Evolutionary conservation across 140 eudicot genomes (phyloP), one percentile per base, ranked within the genome.

Genomic region (Ambrosia hybrid): DNA sequence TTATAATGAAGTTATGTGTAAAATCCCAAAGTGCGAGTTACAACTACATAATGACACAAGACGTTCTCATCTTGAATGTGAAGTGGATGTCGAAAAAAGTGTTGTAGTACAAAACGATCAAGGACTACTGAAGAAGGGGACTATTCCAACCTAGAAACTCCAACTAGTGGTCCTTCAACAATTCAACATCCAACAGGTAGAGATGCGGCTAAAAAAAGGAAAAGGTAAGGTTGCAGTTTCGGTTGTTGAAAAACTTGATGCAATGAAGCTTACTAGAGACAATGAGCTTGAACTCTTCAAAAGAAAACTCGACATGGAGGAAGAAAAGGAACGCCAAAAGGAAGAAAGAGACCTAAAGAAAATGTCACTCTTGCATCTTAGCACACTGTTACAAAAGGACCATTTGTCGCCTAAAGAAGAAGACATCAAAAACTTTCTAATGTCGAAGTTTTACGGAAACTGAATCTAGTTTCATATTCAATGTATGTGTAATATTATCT

Each of bases 101-200:
- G 51, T 51, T 51, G 60, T 3, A 70, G 38, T 15, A 36, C 65
- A 12, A 70, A 70, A 70, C 53, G 53, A 41, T 53, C 65, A 9
- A 36, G 65, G 51, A 70, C 75, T 70, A 55, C 51, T 5, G 65
- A 70, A 70, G 52, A 70, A 34, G 52, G 65, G 45, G 45, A 1
- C 39, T 37, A 70, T 39, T 49, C 45, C 16, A 68, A 49, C 45
- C 45, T 1, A 4, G 45, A 4, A 39, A 4, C 6, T 0, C 45
- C 45, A 39, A 4, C 5, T 39, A 39, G 45, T 39, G 45, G 45
- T 39, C 5, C 8, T 39, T 39, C 75, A 70, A 52, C 51, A 34
- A 33, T 8, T n/a, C 38, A 53, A 36, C 75, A 52, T 34, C 75
- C 63, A 33, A 39, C 33, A 33, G 51, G 74, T 65, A 65, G 16